phyloP scores from a whole-genome alignment of 2,329 filamentous ascomycete genomes.

The Xylaria arbuscula region DNA sequence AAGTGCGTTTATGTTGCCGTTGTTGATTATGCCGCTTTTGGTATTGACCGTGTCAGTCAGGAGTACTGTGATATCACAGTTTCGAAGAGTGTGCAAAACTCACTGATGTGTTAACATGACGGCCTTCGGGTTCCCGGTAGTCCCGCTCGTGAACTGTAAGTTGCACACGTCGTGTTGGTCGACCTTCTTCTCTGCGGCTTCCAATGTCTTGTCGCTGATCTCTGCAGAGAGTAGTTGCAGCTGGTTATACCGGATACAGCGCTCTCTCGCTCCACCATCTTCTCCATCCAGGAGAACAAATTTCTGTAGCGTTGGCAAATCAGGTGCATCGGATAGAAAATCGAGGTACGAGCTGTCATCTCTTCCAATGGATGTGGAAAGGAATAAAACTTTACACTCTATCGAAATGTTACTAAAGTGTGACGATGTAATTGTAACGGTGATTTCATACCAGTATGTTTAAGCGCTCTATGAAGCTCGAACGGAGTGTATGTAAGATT shows the following conservation, averaged over 20 bases:
- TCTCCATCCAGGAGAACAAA: neutral
- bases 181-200: neutral
- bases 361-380: neutral
- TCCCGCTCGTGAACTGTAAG: neutral
- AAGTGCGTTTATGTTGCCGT: neutral
- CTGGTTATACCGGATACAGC: neutral
- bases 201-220: neutral
- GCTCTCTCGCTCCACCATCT: neutral
- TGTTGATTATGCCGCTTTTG: neutral
- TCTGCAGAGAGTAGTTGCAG: neutral
- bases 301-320: neutral
- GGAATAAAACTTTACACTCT: constrained; percentile 4
- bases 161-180: neutral
- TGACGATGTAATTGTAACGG: neutral
- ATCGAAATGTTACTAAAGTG: neutral
- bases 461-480: constrained; percentile 1
- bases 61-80: neutral
- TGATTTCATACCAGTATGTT: neutral
- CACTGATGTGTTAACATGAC: constrained; percentile 1
- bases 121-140: neutral
- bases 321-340: neutral
- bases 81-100: neutral
- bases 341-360: neutral
- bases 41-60: neutral
- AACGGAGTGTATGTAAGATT: neutral